Percentiles rank a stretch among this genome's conserved stretches.
Evolutionary conservation across 2,329 filamentous ascomycete species (phyloP).

Genomic region (Torrubiella hemipterigena): DNA sequence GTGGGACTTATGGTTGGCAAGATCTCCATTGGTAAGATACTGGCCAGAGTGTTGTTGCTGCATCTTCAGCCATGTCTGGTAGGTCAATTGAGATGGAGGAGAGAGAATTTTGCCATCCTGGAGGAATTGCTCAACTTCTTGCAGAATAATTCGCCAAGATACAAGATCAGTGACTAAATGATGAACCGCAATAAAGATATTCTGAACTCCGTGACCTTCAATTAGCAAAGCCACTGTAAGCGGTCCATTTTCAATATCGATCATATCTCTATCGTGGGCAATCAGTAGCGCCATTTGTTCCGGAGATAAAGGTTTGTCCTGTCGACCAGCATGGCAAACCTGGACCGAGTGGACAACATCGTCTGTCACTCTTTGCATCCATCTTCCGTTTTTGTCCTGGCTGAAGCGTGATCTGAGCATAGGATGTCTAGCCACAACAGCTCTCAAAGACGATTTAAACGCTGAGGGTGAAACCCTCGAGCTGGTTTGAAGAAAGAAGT

Average conservation of each 20-base stretch:
- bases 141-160: conserved; percentile 31
- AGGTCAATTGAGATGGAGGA: conserved; percentile 12
- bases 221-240: conserved; percentile 9
- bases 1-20: too few species aligned
- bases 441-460: too few species aligned
- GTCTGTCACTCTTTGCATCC: neutral
- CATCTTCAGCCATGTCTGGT: conserved; percentile 22
- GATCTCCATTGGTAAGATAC: neutral
- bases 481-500: too few species aligned
- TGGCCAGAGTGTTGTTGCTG: neutral
- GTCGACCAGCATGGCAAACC: too few species aligned
- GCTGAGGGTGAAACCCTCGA: too few species aligned
- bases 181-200: conserved; percentile 22
- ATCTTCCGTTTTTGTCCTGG: neutral
- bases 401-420: neutral
- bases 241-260: conserved; percentile 6
- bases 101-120: conserved; percentile 6
- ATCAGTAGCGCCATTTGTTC: neutral
- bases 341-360: too few species aligned
- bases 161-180: conserved; percentile 31
- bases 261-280: neutral
- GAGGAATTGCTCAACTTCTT: conserved; percentile 29
- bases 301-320: neutral
- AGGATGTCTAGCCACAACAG: neutral
- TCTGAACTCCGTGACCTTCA: conserved; percentile 11